Evolutionary conservation across 345 rosid genomes (phyloP).

Genomic region (Arabis alpina): DNA sequence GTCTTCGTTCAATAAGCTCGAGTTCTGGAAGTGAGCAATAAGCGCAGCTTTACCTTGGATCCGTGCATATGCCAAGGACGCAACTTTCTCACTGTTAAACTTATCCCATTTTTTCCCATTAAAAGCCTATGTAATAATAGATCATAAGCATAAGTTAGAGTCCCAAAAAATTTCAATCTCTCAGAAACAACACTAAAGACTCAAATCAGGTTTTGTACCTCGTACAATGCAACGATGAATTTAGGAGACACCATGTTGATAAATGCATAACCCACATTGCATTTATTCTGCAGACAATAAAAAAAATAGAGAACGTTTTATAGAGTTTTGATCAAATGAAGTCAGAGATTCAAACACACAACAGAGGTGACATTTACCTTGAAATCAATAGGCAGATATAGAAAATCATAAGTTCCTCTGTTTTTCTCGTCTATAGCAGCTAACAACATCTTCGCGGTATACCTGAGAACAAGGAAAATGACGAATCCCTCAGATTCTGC

Average conservation of each 20-base stretch:
- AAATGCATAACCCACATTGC: constrained; percentile 86
- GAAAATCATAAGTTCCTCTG: constrained; percentile 69
- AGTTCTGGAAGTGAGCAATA: constrained; percentile 75
- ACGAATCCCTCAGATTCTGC: not conserved
- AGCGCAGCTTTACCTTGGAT: constrained; percentile 78
- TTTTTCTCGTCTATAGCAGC: constrained; percentile 76
- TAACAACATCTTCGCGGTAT: constrained; percentile 77
- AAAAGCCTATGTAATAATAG: constrained; percentile 57
- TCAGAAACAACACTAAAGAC: constrained; percentile 13
- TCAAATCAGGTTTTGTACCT: constrained; percentile 50
- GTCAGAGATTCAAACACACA: constrained; percentile 22
- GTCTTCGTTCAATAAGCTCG: constrained; percentile 83
- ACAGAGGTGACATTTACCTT: constrained; percentile 49
- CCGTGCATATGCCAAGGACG: constrained; percentile 79
- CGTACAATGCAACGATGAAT: constrained; percentile 66
- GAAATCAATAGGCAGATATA: constrained; percentile 80
- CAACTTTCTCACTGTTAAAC: constrained; percentile 86
- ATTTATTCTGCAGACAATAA: constrained; percentile 64
- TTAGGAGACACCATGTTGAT: constrained; percentile 77
- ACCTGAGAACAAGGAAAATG: constrained; percentile 45
- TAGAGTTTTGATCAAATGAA: constrained; percentile 12
- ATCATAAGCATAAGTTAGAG: constrained; percentile 5
- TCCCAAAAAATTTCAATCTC: not conserved
- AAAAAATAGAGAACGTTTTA: constrained; percentile 3
- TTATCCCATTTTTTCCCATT: constrained; percentile 85